A percentile compares a stretch with the other conserved stretches of the same genome.
These are phyloP conservation scores for Pichia sp. DNA, from an alignment of 1,139 yeast species.

Conservation along the genomic window DNA sequence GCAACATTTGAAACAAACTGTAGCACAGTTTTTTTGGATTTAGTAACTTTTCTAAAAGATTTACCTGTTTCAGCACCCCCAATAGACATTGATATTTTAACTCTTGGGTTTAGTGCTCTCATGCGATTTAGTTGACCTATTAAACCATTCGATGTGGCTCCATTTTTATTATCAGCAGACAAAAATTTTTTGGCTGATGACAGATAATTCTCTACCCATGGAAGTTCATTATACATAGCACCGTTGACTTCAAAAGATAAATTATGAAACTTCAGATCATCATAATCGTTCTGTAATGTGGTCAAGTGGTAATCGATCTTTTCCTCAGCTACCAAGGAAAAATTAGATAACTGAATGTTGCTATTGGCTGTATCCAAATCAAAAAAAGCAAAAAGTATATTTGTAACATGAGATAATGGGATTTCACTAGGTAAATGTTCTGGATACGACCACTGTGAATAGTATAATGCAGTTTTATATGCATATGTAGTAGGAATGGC, in stretches of 20 bases:
- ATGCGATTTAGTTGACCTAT: conserved; percentile 49
- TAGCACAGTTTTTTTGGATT: conserved; percentile 29
- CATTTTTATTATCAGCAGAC: not conserved
- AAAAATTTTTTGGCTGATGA: not conserved
- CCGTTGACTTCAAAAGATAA: conserved; percentile 1
- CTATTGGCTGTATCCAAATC: conserved; percentile 50
- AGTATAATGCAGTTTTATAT: conserved; percentile 26
- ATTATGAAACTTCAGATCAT: conserved; percentile 1
- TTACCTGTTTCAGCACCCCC: conserved; percentile 82
- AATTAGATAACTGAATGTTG: conserved; percentile 2
- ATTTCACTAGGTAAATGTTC: conserved; percentile 61
- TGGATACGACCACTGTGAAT: conserved; percentile 71
- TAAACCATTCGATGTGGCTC: conserved; percentile 15
- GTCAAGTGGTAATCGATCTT: conserved; percentile 6
- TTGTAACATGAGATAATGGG: conserved; percentile 49
- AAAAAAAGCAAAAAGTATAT: conserved; percentile 73
- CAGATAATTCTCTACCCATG: conserved; percentile 4
- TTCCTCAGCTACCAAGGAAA: too few relatives aligned
- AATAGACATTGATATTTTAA: conserved; percentile 62
- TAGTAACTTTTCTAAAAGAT: conserved; percentile 41
- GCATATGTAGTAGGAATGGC: too few relatives aligned
- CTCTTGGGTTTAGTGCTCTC: conserved; percentile 37
- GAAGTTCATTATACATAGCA: not conserved
- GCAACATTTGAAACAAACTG: conserved; percentile 46
- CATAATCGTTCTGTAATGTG: not conserved